Evolutionary conservation across 805 yeast genomes (phyloP), one percentile per base, ranked within the genome.

Genomic region (Ogataea kodamae): DNA sequence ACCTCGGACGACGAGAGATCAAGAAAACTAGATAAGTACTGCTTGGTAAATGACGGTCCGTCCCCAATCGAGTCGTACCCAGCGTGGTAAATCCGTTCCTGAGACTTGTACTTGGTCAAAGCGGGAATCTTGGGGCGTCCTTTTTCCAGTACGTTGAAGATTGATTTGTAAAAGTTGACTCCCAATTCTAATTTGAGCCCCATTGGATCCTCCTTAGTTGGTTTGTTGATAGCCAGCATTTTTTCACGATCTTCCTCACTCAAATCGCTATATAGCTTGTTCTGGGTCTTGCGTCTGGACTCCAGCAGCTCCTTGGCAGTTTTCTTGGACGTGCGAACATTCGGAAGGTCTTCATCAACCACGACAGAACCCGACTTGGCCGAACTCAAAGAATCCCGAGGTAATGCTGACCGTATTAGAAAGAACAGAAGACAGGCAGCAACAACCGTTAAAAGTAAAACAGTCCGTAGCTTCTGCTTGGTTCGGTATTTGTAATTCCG

Each of bases 51-150:
- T 1, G 70, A 52, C 0, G 64, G 66, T n/a, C 39, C 48, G 2
- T 61, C 64, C 10, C 62, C 54, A 11, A 50, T 43, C 4, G 54
- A 57, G 39, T 62, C 74, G 48, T 72, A 76, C 16, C 76, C 67
- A 1, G 79, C 78, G 44, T 73, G 78, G 43, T 70, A 72, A 16
- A 74, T 72, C 38, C 77, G 55, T 8, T 71, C 64, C 3, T 64
- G 61, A 8, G 69, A 57, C 18, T 58, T 59, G 50, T 76, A 78
- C 6, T 56, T 57, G 17, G 61, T 61, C 28, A 79, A 55, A 15
- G 61, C 56, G 1, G 55, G 50, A 3, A 73, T 57, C 5, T 55
- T 45, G 1, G 86, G 86, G 42, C 58, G 61, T 9, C 70, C 69
- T 11, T 59, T 28, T 4, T 29, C 9, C 6, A 51, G 25, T 3